phyloP scores from a whole-genome alignment of 352 stramenopile species.

The Pythium sp. region DNA sequence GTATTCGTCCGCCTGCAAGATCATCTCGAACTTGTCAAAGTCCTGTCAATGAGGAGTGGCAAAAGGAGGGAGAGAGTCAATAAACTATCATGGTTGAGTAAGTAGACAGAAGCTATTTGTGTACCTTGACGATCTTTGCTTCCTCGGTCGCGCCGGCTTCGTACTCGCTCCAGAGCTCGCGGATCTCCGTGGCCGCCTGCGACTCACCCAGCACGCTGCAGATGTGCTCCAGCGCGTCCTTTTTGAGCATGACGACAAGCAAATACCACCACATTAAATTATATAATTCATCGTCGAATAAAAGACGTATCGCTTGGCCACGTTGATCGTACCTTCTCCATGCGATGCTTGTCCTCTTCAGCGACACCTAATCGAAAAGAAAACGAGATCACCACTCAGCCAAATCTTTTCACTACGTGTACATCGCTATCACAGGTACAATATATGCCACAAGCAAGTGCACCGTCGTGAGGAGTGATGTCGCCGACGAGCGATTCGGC shows the following conservation, averaged over 20 bases:
- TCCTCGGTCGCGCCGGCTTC: conserved; percentile 78
- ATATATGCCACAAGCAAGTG: background rate
- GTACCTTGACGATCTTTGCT: conserved; percentile 86
- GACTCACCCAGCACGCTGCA: conserved; percentile 54
- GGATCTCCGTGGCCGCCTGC: conserved; percentile 56
- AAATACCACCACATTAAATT: background rate
- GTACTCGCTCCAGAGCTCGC: conserved; percentile 86
- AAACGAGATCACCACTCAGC: background rate
- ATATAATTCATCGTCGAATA: background rate
- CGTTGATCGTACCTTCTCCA: conserved; percentile 63
- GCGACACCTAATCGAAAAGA: conserved; percentile 57
- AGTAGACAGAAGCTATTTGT: background rate
- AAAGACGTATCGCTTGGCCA: background rate
- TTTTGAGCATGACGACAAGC: background rate
- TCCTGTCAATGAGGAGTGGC: conserved; percentile 37
- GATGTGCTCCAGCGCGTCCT: conserved; percentile 74
- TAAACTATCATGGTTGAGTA: background rate
- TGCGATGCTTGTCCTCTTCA: conserved; percentile 87
- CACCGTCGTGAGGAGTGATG: conserved; percentile 90
- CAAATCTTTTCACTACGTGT: background rate
- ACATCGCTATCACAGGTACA: background rate
- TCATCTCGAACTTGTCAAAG: conserved; percentile 96
- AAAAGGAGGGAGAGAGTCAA: background rate
- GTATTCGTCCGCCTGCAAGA: conserved; percentile 92
- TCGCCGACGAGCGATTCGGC: conserved; percentile 92